These are phyloP conservation scores for Brachypodium distachyon DNA, from an alignment of 202 grass and related monocot genomes.

Conservation along the genomic window DNA sequence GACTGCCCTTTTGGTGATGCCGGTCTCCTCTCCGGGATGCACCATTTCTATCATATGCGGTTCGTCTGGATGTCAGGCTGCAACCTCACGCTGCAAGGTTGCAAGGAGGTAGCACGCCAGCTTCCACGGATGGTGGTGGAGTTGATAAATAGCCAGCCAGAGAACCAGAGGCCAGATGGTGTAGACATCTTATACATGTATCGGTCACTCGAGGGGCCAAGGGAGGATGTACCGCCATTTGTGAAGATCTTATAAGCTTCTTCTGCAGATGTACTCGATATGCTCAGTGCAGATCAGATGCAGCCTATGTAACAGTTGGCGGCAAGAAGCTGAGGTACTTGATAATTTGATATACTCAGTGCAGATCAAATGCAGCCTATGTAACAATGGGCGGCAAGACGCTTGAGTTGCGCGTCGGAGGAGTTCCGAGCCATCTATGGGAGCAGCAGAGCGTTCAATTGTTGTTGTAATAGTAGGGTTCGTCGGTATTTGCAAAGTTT, in stretches of 20 bases:
- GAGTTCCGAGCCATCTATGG: not conserved
- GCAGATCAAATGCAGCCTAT: not conserved
- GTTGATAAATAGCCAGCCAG: conserved; percentile 42
- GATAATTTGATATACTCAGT: not conserved
- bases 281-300: not conserved
- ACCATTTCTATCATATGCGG: conserved; percentile 84
- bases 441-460: not conserved
- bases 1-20: conserved; percentile 81
- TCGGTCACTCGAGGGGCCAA: conserved; percentile 74
- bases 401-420: not conserved
- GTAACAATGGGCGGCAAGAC: not conserved
- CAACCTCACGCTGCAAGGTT: conserved; percentile 55
- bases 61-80: conserved; percentile 92
- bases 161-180: conserved; percentile 10
- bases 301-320: not conserved
- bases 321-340: too few relatives aligned
- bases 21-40: conserved; percentile 64
- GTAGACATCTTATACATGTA: conserved; percentile 96
- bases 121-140: conserved; percentile 77
- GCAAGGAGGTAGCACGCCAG: conserved; percentile 61
- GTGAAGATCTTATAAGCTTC: conserved; percentile 66
- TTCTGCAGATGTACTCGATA: not conserved
- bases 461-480: conserved; percentile 12
- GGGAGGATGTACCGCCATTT: conserved; percentile 66
- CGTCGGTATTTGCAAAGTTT: conserved; percentile 8